Percentiles rank a stretch among this genome's conserved stretches.
Evolutionary conservation across 1,284 basidiomycete genomes (phyloP).

Genomic region (Moesziomyces globuligerus): DNA sequence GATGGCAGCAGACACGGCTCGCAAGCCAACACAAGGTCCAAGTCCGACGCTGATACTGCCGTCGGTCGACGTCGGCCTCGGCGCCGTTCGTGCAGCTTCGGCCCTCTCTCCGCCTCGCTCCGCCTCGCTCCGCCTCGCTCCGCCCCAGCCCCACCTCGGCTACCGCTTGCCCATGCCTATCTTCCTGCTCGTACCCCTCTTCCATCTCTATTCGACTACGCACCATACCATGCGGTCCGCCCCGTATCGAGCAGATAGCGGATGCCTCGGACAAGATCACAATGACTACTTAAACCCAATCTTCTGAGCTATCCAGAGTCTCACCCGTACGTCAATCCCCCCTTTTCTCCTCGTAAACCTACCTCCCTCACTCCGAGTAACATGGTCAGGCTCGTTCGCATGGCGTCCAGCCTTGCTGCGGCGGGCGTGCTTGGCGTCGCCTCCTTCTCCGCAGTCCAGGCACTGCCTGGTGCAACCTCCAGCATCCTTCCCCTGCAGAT

Average conservation of each 20-base stretch:
- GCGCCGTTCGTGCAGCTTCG: not conserved
- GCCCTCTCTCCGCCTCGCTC: not conserved
- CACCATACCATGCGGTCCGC: too few relatives aligned
- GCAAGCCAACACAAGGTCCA: not conserved
- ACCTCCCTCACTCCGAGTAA: not conserved
- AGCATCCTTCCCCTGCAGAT: constrained; percentile 2
- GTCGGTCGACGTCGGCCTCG: not conserved
- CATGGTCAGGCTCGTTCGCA: constrained; percentile 21
- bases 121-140: not conserved
- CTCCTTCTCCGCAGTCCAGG: constrained; percentile 4
- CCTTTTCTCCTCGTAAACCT: not conserved
- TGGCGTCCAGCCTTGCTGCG: constrained; percentile 8
- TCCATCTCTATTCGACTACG: too few relatives aligned
- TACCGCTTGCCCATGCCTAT: too few relatives aligned
- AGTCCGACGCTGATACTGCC: not conserved
- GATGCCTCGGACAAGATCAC: not conserved
- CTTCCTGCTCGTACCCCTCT: too few relatives aligned
- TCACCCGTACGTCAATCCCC: not conserved
- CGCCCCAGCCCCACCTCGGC: not conserved
- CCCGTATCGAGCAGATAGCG: not conserved
- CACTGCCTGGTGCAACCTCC: constrained; percentile 3
- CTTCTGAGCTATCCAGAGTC: not conserved
- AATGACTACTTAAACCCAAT: not conserved
- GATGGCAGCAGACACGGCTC: too few relatives aligned
- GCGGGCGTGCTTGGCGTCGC: constrained; percentile 9